A percentile compares a stretch with the other conserved stretches of the same genome.
Conservation (phyloP, 441 rosid genomes). For the Gossypium trilobum region DNA sequence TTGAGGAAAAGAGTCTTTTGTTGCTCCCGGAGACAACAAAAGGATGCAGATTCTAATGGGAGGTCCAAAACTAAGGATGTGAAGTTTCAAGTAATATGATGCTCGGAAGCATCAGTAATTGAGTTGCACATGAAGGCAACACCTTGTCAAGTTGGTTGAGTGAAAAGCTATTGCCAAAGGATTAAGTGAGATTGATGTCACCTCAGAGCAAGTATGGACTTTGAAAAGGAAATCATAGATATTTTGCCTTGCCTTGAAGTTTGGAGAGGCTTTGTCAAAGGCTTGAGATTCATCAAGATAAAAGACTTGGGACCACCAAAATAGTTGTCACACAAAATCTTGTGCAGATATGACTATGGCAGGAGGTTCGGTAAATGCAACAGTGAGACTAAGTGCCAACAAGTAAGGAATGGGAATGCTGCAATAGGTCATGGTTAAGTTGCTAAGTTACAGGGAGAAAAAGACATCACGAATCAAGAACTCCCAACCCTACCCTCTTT, state of each 20-base stretch:
- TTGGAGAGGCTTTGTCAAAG: not conserved
- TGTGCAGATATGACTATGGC: not conserved
- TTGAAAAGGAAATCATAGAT: not conserved
- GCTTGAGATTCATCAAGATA: not conserved
- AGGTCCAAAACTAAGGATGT: not conserved
- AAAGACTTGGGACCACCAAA: not conserved
- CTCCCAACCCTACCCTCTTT: not conserved
- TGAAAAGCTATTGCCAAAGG: too few species aligned
- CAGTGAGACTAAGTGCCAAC: not conserved
- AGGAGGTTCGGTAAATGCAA: not conserved
- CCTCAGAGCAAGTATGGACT: not conserved
- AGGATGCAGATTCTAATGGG: not conserved
- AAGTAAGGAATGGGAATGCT: not conserved
- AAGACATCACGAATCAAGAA: not conserved
- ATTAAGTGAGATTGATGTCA: not conserved
- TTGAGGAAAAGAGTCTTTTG: not conserved
- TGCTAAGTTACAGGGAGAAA: not conserved
- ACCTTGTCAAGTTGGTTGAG: too few species aligned
- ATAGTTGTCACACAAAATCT: conserved; percentile 4
- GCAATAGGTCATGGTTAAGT: not conserved
- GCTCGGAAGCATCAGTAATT: not conserved
- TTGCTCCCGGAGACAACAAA: not conserved
- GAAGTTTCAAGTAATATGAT: not conserved
- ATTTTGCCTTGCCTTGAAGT: not conserved
- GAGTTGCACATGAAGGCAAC: not conserved